Base-by-base conservation (phyloP, 1,284 basidiomycete species). In the Ceratobasidium sp. region DNA sequence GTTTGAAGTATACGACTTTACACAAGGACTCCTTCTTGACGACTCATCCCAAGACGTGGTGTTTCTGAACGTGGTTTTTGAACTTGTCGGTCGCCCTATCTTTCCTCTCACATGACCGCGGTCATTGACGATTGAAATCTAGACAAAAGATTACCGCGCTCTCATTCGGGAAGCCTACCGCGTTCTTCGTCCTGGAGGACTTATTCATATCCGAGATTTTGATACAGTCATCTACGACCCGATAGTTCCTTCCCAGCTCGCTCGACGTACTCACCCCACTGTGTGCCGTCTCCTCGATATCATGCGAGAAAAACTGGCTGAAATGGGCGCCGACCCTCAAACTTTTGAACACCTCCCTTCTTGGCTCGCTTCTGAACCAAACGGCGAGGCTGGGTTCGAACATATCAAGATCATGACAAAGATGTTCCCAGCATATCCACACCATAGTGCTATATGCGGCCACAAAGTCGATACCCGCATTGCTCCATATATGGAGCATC, bases 111-210 rank as follows among this genome's bases (percentile, higher is more conserved):
- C 38, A 38, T 62, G 12, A 42, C 20, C 7, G 13, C 38, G 13
- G 13, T 42, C 17, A 33, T 17, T 42, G 3, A 64, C 17, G 38
- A 1, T 46, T 12, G 50, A 44, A 50, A 56, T 17, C 13, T 12
- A 73, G 70, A 44, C 62, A 10, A 73, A 73, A 33, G 70, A 73
- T 26, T 73, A 73, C 28, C 70, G 40, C 12, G 57, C 57, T 7
- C 57, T 73, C 17, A 57, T 73, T 28, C 70, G 54, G 20, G 70
- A 73, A n/a, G 57, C 17, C 2, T 40, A 73, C 20, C 70, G 70
- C 10, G 70, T 73, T 10, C 44, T 73, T 12, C 54, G 57, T 3
- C 70, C 70, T n/a, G 70, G 70, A 7, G 70, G 70, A 10, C 56
- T 73, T 23, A 48, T 73, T 23, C 57, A 73, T 15, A 59, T 73